Conservation (phyloP, 441 rosid genomes). For the Manihot esculenta region DNA sequence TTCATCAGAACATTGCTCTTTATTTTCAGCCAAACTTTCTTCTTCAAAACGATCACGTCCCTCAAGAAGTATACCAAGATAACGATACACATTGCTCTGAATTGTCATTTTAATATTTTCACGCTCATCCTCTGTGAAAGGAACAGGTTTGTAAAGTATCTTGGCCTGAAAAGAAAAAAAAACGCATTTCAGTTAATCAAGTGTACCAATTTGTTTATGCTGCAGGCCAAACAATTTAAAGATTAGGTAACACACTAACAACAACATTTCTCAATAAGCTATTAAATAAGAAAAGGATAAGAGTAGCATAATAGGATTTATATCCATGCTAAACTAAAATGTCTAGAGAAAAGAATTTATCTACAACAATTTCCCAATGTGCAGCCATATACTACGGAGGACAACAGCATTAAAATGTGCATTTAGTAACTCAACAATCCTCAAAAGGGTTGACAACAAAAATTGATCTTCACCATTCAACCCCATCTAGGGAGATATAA, state of each 20-base stretch:
- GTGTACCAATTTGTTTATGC: not conserved
- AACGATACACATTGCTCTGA: constrained; percentile 84
- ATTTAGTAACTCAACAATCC: not conserved
- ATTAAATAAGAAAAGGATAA: not conserved
- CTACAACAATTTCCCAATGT: constrained; percentile 4
- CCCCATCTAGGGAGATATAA: not conserved
- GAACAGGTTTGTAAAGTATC: constrained; percentile 70
- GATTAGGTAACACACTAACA: not conserved
- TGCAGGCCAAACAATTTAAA: not conserved
- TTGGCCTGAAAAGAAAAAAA: constrained; percentile 61
- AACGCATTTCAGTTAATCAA: not conserved
- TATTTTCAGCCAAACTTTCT: constrained; percentile 54
- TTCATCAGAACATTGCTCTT: constrained; percentile 34
- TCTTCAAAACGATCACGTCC: constrained; percentile 89
- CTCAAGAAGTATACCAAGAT: constrained; percentile 87
- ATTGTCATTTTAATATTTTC: constrained; percentile 71
- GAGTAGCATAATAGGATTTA: not conserved
- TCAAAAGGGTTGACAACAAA: not conserved
- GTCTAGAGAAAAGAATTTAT: not conserved
- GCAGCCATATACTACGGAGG: not conserved
- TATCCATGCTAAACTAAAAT: not conserved
- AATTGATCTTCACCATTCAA: not conserved
- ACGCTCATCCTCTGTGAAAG: constrained; percentile 85
- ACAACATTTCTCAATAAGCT: not conserved
- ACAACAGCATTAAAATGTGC: not conserved